A percentile compares a stretch with the other conserved stretches of the same genome.
Conservation (phyloP, 768 basidiomycete genomes). For the Cystofilobasidium ferigula region DNA sequence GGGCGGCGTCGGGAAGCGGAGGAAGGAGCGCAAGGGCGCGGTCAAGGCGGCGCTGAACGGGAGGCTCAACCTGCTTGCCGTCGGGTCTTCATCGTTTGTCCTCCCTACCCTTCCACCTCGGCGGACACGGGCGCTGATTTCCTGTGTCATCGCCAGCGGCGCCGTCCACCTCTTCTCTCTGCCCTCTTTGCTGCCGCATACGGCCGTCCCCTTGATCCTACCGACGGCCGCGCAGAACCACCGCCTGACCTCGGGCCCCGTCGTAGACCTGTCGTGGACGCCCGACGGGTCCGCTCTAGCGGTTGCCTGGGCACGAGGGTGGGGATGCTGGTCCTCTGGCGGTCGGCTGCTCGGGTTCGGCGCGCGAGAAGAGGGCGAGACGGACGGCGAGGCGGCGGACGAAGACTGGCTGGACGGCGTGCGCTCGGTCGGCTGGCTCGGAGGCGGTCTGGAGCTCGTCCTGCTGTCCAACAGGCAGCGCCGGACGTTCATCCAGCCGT, state of each 20-base stretch:
- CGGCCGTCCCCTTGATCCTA: slow-evolving; percentile 31
- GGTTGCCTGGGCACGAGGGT: slow-evolving; percentile 79
- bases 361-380: slow-evolving; percentile 54
- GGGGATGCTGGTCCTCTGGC: slow-evolving; percentile 81
- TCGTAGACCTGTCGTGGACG: slow-evolving; percentile 64
- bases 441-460: slow-evolving; percentile 13
- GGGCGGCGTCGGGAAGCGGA: slow-evolving; percentile 4
- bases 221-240: slow-evolving; percentile 28
- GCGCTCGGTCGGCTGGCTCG: neutral
- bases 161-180: slow-evolving; percentile 8
- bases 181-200: slow-evolving; percentile 8
- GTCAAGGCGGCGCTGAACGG: slow-evolving; percentile 54
- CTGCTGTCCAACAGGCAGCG: slow-evolving; percentile 57
- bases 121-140: slow-evolving; percentile 56
- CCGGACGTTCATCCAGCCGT: slow-evolving; percentile 8
- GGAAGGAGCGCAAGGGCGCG: slow-evolving; percentile 1
- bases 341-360: slow-evolving; percentile 75
- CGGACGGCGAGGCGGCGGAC: slow-evolving; percentile 43
- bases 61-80: slow-evolving; percentile 69
- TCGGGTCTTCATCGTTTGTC: slow-evolving; percentile 59
- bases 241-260: slow-evolving; percentile 27
- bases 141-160: slow-evolving; percentile 45
- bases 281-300: slow-evolving; percentile 91
- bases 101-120: slow-evolving; percentile 43
- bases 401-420: slow-evolving; percentile 48